phyloP scores from a whole-genome alignment of 352 stramenopile species.

The Thraustochytrium striatum region DNA sequence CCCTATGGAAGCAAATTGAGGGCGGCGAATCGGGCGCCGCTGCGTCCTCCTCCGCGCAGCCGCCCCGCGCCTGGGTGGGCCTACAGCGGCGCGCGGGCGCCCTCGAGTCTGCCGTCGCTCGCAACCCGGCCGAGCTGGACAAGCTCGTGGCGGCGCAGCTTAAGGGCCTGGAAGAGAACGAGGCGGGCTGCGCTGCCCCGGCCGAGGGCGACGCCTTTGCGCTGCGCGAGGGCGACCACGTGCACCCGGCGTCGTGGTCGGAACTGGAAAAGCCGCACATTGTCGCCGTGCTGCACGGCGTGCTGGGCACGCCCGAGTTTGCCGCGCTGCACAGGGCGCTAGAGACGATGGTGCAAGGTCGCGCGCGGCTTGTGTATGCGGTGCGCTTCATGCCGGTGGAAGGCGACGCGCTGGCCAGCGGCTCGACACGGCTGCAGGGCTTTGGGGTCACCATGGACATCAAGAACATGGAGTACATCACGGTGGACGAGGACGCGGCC shows the following conservation, averaged over 20 bases:
- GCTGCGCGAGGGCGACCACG: slow-evolving; percentile 20
- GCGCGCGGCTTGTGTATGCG: slow-evolving; percentile 1
- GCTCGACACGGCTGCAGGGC: slow-evolving; percentile 54
- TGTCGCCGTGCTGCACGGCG: slow-evolving; percentile 21
- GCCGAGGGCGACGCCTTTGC: too few species aligned
- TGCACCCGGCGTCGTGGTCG: background rate
- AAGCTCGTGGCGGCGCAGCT: too few species aligned
- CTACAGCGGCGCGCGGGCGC: too few species aligned
- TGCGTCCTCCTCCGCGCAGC: too few species aligned
- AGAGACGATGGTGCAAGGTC: background rate
- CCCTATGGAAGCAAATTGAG: too few species aligned
- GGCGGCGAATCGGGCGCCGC: too few species aligned
- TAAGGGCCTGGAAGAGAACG: too few species aligned
- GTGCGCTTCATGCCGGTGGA: background rate
- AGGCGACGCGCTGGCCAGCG: background rate
- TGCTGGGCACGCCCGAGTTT: slow-evolving; percentile 20
- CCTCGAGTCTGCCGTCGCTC: too few species aligned
- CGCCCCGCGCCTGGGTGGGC: too few species aligned
- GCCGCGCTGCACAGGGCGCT: background rate
- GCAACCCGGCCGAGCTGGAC: too few species aligned
- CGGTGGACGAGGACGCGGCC: slow-evolving; percentile 76
- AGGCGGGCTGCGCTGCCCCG: too few species aligned
- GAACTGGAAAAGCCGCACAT: background rate
- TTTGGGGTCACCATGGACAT: slow-evolving; percentile 87
- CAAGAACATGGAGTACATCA: slow-evolving; percentile 96